Evolutionary conservation across 1,139 yeast genomes (phyloP).

Genomic region (Protomyces pachydermus): DNA sequence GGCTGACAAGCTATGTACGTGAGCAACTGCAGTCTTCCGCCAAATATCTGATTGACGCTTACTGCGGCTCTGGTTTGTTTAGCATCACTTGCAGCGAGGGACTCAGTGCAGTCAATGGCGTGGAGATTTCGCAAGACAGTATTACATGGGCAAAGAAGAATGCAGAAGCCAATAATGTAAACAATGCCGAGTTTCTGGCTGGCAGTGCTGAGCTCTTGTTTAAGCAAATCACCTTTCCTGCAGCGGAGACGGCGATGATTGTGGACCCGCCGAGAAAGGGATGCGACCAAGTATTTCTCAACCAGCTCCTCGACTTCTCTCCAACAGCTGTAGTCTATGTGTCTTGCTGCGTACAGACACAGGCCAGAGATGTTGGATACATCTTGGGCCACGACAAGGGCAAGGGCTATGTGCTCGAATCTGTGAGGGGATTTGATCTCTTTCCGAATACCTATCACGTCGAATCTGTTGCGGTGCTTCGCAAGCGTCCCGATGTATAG

Average conservation of each 20-base stretch:
- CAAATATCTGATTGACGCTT: constrained; percentile 83
- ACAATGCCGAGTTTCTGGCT: constrained; percentile 74
- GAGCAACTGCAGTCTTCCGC: constrained; percentile 53
- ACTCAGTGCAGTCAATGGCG: constrained; percentile 82
- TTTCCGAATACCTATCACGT: constrained; percentile 98
- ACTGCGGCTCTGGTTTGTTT: constrained; percentile 94
- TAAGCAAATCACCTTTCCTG: constrained; percentile 55
- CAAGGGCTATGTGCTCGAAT: constrained; percentile 54
- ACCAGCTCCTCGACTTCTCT: constrained; percentile 72
- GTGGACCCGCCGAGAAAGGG: constrained; percentile 98
- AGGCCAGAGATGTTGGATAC: constrained; percentile 87
- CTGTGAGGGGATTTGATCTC: constrained; percentile 89
- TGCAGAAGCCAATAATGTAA: constrained; percentile 66
- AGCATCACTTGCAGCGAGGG: constrained; percentile 78
- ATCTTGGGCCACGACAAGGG: constrained; percentile 61
- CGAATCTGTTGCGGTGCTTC: constrained; percentile 69
- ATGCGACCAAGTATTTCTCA: constrained; percentile 79
- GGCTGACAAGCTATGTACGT: constrained; percentile 73
- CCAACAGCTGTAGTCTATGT: constrained; percentile 88
- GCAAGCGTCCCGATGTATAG: constrained; percentile 26
- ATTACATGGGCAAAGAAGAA: constrained; percentile 80
- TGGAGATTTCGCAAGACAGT: constrained; percentile 87
- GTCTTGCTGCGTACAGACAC: constrained; percentile 95
- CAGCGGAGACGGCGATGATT: constrained; percentile 74
- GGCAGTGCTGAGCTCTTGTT: constrained; percentile 92